Evolutionary conservation across 208 protist genomes (phyloP), one percentile per base, ranked within the genome.

Genomic region (Trypanosoma brucei): DNA sequence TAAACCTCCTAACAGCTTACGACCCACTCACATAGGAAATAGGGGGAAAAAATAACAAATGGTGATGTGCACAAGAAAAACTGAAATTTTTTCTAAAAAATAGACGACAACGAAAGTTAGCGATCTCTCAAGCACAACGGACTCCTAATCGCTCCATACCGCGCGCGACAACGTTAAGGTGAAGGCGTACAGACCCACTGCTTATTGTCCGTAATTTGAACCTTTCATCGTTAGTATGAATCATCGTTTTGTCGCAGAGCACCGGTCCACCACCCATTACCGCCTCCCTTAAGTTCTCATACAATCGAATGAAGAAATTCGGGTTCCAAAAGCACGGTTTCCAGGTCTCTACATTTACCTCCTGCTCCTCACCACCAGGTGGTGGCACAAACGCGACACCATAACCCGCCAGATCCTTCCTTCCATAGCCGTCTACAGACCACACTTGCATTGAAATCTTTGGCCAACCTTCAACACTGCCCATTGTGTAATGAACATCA

Each of bases 391-490:
- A 93, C 3, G 79, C 75, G 34, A 89, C 83, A 50, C 88, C 89
- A 62, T 97, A 97, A 13, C 88, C 92, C 0, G 65, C 82, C 45
- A 97, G 74, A 48, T 95, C 84, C 64, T 94, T 93, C 48, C 89
- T 70, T 13, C 87, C 87, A 55, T 93, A 94, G 50, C 59, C 61
- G 62, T 97, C 92, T 38, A 94, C 56, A 48, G 88, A 78, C 89
- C 89, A 97, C 38, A 97, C 84, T 72, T 94, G 86, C 55, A 95
- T 61, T 2, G 85, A 76, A 53, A 97, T 79, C 69, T 93, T 93
- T 0, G 92, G 92, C 92, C 92, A 97, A 1, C 88, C 86, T 55
- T 92, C 83, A 8, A 91, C 62, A 59, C 75, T 86, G 63, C 56
- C 79, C 38, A 79, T 81, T 48, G 63, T 82, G 60, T 84, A 96